These are phyloP conservation scores for Amaranthus tricolor DNA, from an alignment of 179 eudicot species.

Conservation along the genomic window DNA sequence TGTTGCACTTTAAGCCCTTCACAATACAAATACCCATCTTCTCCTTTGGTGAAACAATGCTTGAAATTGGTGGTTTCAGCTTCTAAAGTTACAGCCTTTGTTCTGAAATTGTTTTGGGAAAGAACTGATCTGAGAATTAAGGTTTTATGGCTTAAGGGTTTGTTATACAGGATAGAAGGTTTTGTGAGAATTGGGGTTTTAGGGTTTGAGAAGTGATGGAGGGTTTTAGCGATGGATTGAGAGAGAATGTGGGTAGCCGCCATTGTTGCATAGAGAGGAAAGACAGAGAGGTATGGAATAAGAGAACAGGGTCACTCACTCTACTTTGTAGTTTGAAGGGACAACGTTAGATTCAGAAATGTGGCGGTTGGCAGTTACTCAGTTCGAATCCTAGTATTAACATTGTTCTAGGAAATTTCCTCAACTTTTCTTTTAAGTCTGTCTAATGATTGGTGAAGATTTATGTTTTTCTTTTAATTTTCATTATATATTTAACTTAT, in stretches of 20 bases:
- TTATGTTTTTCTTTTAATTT: too few relatives aligned
- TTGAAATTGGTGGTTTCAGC: slow-evolving; percentile 35
- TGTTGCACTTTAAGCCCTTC: slow-evolving; percentile 73
- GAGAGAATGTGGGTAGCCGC: slow-evolving; percentile 61
- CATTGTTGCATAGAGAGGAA: slow-evolving; percentile 37
- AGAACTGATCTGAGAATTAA: slow-evolving; percentile 37
- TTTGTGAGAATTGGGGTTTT: background rate
- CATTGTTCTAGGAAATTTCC: too few relatives aligned
- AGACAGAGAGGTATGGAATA: slow-evolving; percentile 1
- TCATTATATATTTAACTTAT: too few relatives aligned
- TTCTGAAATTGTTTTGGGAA: slow-evolving; percentile 32
- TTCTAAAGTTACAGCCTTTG: slow-evolving; percentile 23
- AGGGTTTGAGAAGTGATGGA: slow-evolving; percentile 13
- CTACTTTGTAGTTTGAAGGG: background rate
- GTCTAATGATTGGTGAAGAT: too few relatives aligned
- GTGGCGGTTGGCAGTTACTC: background rate
- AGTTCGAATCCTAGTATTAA: background rate
- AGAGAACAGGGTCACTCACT: too few relatives aligned
- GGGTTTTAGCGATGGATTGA: slow-evolving; percentile 40
- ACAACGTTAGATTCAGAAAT: background rate
- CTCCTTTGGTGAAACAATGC: slow-evolving; percentile 62
- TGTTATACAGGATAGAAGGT: slow-evolving; percentile 21
- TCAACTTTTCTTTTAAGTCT: too few relatives aligned
- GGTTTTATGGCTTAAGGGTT: slow-evolving; percentile 30
- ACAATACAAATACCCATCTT: slow-evolving; percentile 73